Evolutionary conservation across 139 green algal species (phyloP), one percentile per base, ranked within the genome.

Genomic region (Picochlorum sp.): DNA sequence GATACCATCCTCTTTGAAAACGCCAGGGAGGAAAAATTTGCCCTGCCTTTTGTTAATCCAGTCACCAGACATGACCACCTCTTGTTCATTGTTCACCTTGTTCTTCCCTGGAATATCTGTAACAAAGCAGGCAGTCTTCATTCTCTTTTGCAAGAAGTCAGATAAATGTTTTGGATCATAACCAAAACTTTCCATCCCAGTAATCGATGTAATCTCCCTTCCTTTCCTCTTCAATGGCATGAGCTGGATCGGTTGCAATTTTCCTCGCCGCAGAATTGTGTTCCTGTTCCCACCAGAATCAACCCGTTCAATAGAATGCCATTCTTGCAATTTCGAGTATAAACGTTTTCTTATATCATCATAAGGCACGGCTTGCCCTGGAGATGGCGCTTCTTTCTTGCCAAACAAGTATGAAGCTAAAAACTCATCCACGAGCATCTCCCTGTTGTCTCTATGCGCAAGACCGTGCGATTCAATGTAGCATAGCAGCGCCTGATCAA

Each of bases 101-200:
- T 41, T 41, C 51, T 78, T 78, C 20, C 71, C 71, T 16, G 71
- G 71, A 23, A 78, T 52, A 23, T 69, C 61, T 26, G 13, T 30
- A 21, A 78, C 64, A 34, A 59, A 72, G 52, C 61, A 61, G 1
- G 23, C 20, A 38, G 32, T 23, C 52, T 74, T 64, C 45, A 78
- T 73, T 61, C 62, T 51, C 16, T 50, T 67, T 46, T 71, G 61
- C 20, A 74, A 57, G 3, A 57, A 46, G 4, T 28, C 52, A 16
- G 38, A 37, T 46, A 74, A 50, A 21, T 69, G 59, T 15, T 62
- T 47, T 2, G 66, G 6, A 2, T 30, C 7, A 44, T 64, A 69
- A 26, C 51, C 72, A 69, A 78, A 74, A 61, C 59, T 60, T 64
- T 78, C 72, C 28, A 74, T 45, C 24, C 63, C 63, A 20, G 20